Evolutionary conservation across 1,284 basidiomycete species (phyloP), one percentile per base, ranked within the genome.

Genomic region (Rhodotorula sp.): DNA sequence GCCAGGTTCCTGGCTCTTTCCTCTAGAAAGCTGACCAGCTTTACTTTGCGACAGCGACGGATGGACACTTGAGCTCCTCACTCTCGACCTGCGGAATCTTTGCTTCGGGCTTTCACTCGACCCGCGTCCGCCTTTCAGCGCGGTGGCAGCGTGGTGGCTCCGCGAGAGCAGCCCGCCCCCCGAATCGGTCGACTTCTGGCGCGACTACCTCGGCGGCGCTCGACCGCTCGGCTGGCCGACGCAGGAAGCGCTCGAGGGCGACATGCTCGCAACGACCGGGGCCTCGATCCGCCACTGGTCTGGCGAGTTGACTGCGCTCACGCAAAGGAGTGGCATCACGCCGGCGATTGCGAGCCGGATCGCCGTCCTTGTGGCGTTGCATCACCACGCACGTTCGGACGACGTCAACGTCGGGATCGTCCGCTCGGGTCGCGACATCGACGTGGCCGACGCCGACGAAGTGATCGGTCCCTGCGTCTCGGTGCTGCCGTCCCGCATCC

Each of bases 391-490:
- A 28, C 8, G 31, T 14, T 48, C 63, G 26, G 21, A 45, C 31
- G 77, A 78, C 57, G 68, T 77, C 21, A 66, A 66, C 0, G 63
- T 78, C 50, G 77, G 77, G 4, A 69, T 77, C 52, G 76, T 77
- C 5, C 73, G 77, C n/a, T 76, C 73, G 2, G 77, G 77, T 2
- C 61, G 77, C 23, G 77, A 78, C 56, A 68, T 78, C 59, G 76
- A 77, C 34, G 58, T 77, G n/a, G 50, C 58, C 31, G 54, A 67
- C 57, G 76, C 77, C 12, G 77, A 78, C 56, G 72, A 76, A 50
- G 58, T 78, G 31, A 73, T 74, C 45, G 77, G 77, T 7, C 76
- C 76, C 8, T 78, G 77, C 64, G 77, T 77, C 14, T 77, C 74
- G 6, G 76, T 78, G 21, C 61, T 76, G 0, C 77, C 77, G 2